Base-by-base conservation (phyloP, 1,284 basidiomycete species). In the Bothia castanella region DNA sequence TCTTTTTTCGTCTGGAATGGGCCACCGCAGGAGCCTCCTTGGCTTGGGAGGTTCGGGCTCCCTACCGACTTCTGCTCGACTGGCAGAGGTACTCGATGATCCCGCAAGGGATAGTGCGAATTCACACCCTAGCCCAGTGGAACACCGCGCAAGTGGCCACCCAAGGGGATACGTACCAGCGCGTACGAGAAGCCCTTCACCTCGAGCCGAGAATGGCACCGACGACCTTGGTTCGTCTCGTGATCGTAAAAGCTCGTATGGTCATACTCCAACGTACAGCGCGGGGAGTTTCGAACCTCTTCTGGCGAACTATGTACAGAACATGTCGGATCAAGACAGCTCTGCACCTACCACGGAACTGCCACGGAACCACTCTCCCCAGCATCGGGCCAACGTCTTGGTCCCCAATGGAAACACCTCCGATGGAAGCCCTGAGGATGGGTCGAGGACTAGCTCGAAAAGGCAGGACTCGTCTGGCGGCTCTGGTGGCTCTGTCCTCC, bases 221-320 rank as follows among this genome's bases (percentile, higher is more conserved):
- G 67, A 71, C 19, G 68, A 64, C 38, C 63, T 65, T 32, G 57
- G 64, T n/a, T 68, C 70, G 8, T 69, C 74, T 54, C 69, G 74
- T 31, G 70, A 69, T 23, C 59, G 64, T 19, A 72, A 68, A 57
- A 73, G 67, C 53, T 61, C 70, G 56, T 58, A 63, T 43, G 66
- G 69, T 19, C 76, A 80, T 59, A 71, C 72, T 38, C 69, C 76
- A 46, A 76, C 76, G 47, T 73, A 78, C 41, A 79, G 80, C 54
- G 75, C 73, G 12, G 80, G 77, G 19, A 87, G 85, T 67, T 77
- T 77, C 52, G 85, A 87, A 56, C 83, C 83, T 23, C 70, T 87
- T 20, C 65, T 87, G 44, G 74, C 76, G 5, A 72, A 72, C 9
- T 78, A 67, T 50, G 49, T 43, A 17, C 57, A 61, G n/a, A 60